Evolutionary conservation across 2,329 filamentous ascomycete species (phyloP).

Genomic region (Penicillium palitans): DNA sequence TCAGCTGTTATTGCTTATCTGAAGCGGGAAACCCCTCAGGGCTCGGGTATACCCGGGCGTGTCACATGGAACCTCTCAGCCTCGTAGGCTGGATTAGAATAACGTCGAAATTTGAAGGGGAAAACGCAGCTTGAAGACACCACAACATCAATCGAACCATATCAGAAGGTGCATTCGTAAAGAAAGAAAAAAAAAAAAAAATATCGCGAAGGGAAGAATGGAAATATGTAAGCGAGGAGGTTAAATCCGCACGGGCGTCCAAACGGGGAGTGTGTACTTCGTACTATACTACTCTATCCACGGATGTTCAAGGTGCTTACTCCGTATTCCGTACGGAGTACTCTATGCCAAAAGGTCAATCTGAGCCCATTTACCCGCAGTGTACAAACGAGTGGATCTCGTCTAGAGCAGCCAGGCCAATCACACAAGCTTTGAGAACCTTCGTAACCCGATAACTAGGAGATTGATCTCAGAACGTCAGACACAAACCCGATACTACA

Average conservation of each 20-base stretch:
- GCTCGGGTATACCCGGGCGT: too few species aligned
- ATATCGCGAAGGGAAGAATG: not conserved
- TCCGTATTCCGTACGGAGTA: not conserved
- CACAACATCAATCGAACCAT: too few species aligned
- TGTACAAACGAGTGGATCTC: too few species aligned
- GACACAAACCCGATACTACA: not conserved
- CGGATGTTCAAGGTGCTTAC: not conserved
- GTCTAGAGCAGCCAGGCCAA: not conserved
- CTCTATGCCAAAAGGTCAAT: too few species aligned
- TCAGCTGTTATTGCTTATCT: too few species aligned
- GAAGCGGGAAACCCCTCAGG: too few species aligned
- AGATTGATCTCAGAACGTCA: not conserved
- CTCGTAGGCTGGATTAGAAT: too few species aligned
- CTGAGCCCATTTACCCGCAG: too few species aligned
- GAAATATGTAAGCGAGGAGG: not conserved
- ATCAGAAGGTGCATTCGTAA: too few species aligned
- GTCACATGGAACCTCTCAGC: too few species aligned
- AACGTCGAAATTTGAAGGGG: too few species aligned
- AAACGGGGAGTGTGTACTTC: not conserved
- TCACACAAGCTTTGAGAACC: not conserved
- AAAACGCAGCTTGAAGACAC: too few species aligned
- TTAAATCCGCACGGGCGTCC: not conserved
- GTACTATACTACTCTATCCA: not conserved
- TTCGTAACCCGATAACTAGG: not conserved
- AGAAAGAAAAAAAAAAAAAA: not conserved